Evolutionary conservation across 257 asterid genomes (phyloP).

Genomic region (Nicotiana knightiana): DNA sequence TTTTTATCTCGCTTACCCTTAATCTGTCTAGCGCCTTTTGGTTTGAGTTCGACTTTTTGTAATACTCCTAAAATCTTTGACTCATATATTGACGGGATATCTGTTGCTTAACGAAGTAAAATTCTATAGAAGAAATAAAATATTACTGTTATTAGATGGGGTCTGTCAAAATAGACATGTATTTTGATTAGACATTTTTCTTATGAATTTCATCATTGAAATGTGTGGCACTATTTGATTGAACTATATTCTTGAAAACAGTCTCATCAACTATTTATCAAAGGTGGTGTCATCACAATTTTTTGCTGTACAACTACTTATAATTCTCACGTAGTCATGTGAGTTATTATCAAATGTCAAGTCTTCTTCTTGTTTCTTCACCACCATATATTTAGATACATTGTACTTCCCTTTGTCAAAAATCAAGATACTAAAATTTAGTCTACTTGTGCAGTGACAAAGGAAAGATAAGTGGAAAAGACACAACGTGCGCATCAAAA

Average conservation of each 20-base stretch:
- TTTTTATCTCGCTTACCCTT: too few species aligned
- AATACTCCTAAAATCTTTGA: too few species aligned
- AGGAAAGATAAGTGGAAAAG: background rate
- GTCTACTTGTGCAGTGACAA: background rate
- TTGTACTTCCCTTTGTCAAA: background rate
- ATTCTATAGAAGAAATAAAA: background rate
- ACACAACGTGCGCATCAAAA: background rate
- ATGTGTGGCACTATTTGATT: background rate
- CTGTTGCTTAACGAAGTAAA: background rate
- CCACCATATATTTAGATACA: background rate
- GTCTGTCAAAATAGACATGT: background rate
- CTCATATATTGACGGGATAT: background rate
- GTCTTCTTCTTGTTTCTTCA: background rate
- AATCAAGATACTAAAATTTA: background rate
- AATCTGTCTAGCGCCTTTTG: too few species aligned
- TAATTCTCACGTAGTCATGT: background rate
- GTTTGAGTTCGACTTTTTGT: too few species aligned
- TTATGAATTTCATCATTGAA: background rate
- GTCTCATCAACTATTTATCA: background rate
- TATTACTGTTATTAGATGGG: background rate
- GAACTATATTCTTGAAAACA: background rate
- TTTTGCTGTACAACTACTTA: background rate
- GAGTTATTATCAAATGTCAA: background rate
- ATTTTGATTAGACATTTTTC: background rate
- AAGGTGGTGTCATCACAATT: background rate